phyloP scores from a whole-genome alignment of 495 filamentous ascomycete genomes.

The Penicillium turbatum region DNA sequence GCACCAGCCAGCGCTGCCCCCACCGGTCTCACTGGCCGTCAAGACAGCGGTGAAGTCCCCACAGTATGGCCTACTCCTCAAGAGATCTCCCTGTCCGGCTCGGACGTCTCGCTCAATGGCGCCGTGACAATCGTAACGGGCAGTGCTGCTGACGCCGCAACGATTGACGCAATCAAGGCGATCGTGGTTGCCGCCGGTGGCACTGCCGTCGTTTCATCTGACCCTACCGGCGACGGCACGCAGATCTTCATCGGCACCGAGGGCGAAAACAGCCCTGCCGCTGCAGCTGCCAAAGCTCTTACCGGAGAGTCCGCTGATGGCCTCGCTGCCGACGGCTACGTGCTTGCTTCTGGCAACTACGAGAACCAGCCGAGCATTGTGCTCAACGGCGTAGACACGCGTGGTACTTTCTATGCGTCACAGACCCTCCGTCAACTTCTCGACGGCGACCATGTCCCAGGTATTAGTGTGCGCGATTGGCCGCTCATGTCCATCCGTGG shows the following conservation, averaged over 20 bases:
- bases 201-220: not conserved
- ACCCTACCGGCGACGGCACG: slow-evolving; percentile 5
- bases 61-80: slow-evolving; percentile 10
- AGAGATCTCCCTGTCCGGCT: slow-evolving; percentile 5
- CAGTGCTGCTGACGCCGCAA: slow-evolving; percentile 11
- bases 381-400: slow-evolving; percentile 15
- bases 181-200: slow-evolving; percentile 10
- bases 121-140: slow-evolving; percentile 13
- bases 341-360: slow-evolving; percentile 10
- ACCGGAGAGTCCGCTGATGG: slow-evolving; percentile 12
- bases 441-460: slow-evolving; percentile 1
- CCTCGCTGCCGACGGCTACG: slow-evolving; percentile 12
- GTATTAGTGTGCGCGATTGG: slow-evolving; percentile 15
- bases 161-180: slow-evolving; percentile 9
- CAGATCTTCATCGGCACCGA: slow-evolving; percentile 15
- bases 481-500: slow-evolving; percentile 19
- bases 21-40: not conserved
- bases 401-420: slow-evolving; percentile 17
- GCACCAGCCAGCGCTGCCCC: slow-evolving; percentile 7
- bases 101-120: slow-evolving; percentile 2
- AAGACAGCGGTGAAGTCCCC: not conserved
- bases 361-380: slow-evolving; percentile 12
- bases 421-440: slow-evolving; percentile 17
- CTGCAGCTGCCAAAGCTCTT: slow-evolving; percentile 5
- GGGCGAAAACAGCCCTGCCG: not conserved